Evolutionary conservation across 192 early-diverging fungal genomes (phyloP).

Genomic region (Fimicolochytrium jonesii): DNA sequence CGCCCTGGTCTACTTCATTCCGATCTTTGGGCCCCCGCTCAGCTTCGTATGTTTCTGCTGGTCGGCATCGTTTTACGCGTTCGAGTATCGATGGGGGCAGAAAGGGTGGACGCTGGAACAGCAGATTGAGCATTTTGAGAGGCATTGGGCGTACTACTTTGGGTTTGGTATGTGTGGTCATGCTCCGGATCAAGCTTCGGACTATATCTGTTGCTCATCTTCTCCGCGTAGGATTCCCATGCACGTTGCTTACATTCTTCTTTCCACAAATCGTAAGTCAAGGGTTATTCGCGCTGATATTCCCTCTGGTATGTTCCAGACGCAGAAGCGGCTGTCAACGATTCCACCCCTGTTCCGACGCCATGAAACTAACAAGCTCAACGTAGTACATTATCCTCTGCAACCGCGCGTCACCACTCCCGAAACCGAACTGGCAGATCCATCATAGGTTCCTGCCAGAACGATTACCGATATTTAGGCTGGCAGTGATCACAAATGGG

Average conservation of each 20-base stretch:
- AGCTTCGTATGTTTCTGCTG: conserved; percentile 43
- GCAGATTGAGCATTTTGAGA: conserved; percentile 53
- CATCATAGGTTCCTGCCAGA: conserved; percentile 21
- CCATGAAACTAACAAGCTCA: neutral
- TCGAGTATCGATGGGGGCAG: conserved; percentile 55
- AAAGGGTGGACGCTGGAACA: conserved; percentile 50
- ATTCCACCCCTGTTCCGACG: neutral
- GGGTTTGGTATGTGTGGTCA: conserved; percentile 51
- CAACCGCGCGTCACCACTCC: conserved; percentile 41
- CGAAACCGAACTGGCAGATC: conserved; percentile 8
- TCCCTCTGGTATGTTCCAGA: conserved; percentile 39
- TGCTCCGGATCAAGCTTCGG: neutral
- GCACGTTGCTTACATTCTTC: conserved; percentile 45
- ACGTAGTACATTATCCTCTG: conserved; percentile 53
- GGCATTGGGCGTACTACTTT: conserved; percentile 55
- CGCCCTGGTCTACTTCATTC: conserved; percentile 30
- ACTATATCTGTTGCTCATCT: neutral
- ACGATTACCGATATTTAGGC: conserved; percentile 35
- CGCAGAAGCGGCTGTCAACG: neutral
- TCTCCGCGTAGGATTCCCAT: conserved; percentile 32
- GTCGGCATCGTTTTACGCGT: conserved; percentile 41
- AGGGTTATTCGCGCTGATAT: conserved; percentile 46
- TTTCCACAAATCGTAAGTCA: conserved; percentile 40
- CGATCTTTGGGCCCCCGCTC: conserved; percentile 35
- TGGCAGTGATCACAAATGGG: conserved; percentile 26